Base-by-base conservation (phyloP, 2,329 filamentous ascomycete genomes). In the Pleurostoma richardsiae region DNA sequence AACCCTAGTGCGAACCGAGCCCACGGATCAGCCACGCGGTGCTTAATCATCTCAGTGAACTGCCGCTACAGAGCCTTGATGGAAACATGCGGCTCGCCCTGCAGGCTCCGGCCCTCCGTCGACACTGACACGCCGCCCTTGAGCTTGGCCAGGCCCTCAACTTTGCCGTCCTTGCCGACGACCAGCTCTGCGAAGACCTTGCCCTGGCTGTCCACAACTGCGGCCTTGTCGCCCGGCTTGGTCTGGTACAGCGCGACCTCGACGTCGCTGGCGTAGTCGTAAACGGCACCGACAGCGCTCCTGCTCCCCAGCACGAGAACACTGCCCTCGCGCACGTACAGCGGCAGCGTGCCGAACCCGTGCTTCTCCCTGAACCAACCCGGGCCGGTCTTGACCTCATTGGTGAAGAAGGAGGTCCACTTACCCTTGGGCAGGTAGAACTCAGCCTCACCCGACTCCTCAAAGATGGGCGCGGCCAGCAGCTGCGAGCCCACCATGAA, bases 401-500 rank as follows among this genome's bases (percentile, higher is more conserved):
- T 59, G 52, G 68, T 71, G 56, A 76, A 63, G 58, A 63, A 64
- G n/a, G 63, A 64, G 36, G 71, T 69, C 73, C 72, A 68, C 56
- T 58, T 60, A 46, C 72, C 62, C 54, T 59, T 53, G 54, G 75
- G 62, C 26, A 83, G 66, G 59, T 88, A 87, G 59, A 85, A 83
- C 45, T 82, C 77, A 2, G 82, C 81, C 30, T 74, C 72, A 1
- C 80, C 81, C 2, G 72, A 71, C 57, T 85, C 77, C 8, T 74
- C 72, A 51, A 83, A 84, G 3, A 85, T 69, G 2, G 82, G 82
- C 1, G 80, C 79, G 7, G 82, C 77, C 5, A 87, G 64, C 29
- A 88, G 60, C 40, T 73, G 73, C 10, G 72, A 71, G 3, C 84
- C 84, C 29, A 88, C 68, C 78, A 87, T 84, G 62, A 86, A 87